Evolutionary conservation across 2,329 filamentous ascomycete genomes (phyloP).

Genomic region (Botrytis tulipae): DNA sequence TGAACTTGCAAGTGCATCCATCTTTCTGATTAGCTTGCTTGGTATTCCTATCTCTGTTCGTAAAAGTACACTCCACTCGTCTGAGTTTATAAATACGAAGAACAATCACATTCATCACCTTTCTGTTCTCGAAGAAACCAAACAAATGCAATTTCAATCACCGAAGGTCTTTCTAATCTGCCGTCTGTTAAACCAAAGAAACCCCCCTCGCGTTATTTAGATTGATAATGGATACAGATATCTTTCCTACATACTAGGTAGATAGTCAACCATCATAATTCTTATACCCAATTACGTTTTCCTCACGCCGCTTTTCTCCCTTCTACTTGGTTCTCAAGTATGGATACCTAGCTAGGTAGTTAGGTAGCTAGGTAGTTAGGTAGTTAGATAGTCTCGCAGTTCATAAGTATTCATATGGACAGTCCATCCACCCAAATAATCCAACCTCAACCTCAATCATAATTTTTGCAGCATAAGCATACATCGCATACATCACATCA

Average conservation of each 20-base stretch:
- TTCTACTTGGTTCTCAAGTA: accelerated
- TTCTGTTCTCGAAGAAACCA: background rate
- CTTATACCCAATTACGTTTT: background rate
- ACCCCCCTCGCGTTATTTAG: background rate
- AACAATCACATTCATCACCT: background rate
- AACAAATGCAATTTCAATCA: background rate
- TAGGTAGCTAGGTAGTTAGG: too few relatives aligned
- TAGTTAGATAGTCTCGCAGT: too few relatives aligned
- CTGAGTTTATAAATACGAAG: background rate
- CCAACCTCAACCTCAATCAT: too few relatives aligned
- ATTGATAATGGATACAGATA: background rate
- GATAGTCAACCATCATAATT: background rate
- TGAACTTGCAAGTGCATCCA: background rate
- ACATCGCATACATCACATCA: too few relatives aligned
- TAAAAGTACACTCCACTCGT: background rate
- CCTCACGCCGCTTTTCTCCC: background rate
- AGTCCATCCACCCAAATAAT: too few relatives aligned
- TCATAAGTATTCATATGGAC: too few relatives aligned
- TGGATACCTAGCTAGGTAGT: too few relatives aligned
- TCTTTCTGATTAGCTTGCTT: background rate
- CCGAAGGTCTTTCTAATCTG: too few relatives aligned
- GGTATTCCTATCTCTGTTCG: background rate
- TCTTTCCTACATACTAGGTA: background rate
- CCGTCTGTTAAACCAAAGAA: background rate
- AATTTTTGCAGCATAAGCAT: too few relatives aligned